Evolutionary conservation across 1,139 yeast species (phyloP).

Genomic region (Magnusiomyces ingens): DNA sequence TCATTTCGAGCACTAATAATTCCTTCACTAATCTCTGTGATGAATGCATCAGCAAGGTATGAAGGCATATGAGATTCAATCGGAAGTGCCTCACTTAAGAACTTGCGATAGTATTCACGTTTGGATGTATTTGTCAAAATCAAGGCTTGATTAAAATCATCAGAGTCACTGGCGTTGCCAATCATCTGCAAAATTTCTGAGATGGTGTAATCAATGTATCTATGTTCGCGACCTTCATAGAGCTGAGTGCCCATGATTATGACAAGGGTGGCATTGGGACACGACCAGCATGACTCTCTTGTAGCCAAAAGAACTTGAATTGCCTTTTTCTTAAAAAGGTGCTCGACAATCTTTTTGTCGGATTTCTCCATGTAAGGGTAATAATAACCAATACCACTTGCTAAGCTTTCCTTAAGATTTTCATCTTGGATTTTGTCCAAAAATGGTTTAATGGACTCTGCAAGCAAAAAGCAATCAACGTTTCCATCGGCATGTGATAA

Average conservation of each 20-base stretch:
- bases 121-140: conserved; percentile 53
- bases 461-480: conserved; percentile 33
- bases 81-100: conserved; percentile 70
- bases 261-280: conserved; percentile 50
- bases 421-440: conserved; percentile 44
- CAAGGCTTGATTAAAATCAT: conserved; percentile 39
- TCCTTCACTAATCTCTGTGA: conserved; percentile 63
- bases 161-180: conserved; percentile 44
- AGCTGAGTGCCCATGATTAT: conserved; percentile 65
- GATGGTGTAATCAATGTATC: conserved; percentile 62
- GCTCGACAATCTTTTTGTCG: conserved; percentile 52
- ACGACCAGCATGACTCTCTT: conserved; percentile 45
- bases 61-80: conserved; percentile 68
- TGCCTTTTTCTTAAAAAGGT: conserved; percentile 44
- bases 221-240: conserved; percentile 67
- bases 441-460: conserved; percentile 38
- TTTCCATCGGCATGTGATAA: conserved; percentile 35
- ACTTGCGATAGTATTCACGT: conserved; percentile 60
- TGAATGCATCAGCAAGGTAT: conserved; percentile 56
- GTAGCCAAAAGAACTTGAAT: conserved; percentile 53
- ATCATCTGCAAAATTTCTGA: conserved; percentile 66
- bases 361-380: conserved; percentile 51
- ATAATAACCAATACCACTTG: conserved; percentile 62
- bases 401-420: conserved; percentile 40
- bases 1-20: conserved; percentile 70